These are phyloP conservation scores for Dothistroma pini DNA, from an alignment of 2,329 filamentous ascomycete species.

Conservation along the genomic window DNA sequence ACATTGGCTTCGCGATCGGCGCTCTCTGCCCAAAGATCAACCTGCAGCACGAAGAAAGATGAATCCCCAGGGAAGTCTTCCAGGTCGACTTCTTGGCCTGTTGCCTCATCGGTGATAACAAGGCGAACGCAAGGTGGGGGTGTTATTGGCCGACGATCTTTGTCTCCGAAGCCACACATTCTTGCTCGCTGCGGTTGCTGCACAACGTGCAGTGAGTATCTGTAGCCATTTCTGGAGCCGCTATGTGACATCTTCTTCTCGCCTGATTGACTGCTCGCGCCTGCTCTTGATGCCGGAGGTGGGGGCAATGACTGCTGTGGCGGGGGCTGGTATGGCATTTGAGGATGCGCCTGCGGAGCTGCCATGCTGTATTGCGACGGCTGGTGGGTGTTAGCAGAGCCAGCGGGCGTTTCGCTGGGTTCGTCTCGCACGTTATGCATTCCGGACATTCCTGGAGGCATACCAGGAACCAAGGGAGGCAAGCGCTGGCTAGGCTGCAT, in stretches of 20 bases:
- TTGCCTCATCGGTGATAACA: slow-evolving; percentile 68
- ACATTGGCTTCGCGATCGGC: slow-evolving; percentile 63
- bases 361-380: slow-evolving; percentile 14
- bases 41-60: slow-evolving; percentile 55
- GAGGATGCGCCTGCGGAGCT: slow-evolving; percentile 15
- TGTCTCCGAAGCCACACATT: slow-evolving; percentile 99
- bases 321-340: slow-evolving; percentile 13
- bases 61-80: slow-evolving; percentile 60
- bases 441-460: slow-evolving; percentile 14
- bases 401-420: slow-evolving; percentile 16
- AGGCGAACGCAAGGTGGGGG: slow-evolving; percentile 89
- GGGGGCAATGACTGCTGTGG: slow-evolving; percentile 5
- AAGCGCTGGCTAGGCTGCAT: slow-evolving; percentile 21
- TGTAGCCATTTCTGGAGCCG: slow-evolving; percentile 20
- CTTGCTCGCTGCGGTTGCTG: slow-evolving; percentile 91
- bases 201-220: slow-evolving; percentile 54
- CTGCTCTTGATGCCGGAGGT: slow-evolving; percentile 8
- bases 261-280: slow-evolving; percentile 6
- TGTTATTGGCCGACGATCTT: slow-evolving; percentile 95
- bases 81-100: slow-evolving; percentile 78
- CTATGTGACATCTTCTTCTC: slow-evolving; percentile 20
- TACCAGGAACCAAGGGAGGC: slow-evolving; percentile 18
- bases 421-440: slow-evolving; percentile 20
- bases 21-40: slow-evolving; percentile 64
- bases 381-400: slow-evolving; percentile 22